Percentiles rank a stretch among this genome's conserved stretches.
These are phyloP conservation scores for Xylariomycetidae sp. DNA, from an alignment of 2,329 filamentous ascomycete genomes.

Conservation along the genomic window DNA sequence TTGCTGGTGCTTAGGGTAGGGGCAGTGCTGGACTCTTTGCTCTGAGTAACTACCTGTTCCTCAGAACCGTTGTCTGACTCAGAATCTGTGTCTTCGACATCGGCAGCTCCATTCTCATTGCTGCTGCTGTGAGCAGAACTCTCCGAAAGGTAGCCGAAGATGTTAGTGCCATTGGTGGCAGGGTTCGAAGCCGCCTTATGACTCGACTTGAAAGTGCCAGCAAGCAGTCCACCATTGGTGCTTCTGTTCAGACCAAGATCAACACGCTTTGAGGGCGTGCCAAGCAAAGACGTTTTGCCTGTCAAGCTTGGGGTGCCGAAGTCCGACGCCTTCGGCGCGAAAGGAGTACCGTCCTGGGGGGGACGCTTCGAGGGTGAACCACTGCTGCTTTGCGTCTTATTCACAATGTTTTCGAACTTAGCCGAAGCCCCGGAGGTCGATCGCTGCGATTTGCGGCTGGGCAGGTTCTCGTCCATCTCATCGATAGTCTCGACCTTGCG, in stretches of 20 bases:
- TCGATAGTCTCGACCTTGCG: conserved; percentile 42
- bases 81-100: conserved; percentile 40
- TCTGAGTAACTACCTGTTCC: conserved; percentile 36
- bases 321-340: conserved; percentile 14
- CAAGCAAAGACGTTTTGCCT: conserved; percentile 25
- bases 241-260: too few relatives aligned
- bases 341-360: conserved; percentile 10
- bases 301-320: conserved; percentile 25
- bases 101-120: conserved; percentile 36
- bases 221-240: conserved; percentile 6
- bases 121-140: conserved; percentile 51
- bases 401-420: conserved; percentile 52
- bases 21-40: conserved; percentile 36
- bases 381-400: conserved; percentile 35
- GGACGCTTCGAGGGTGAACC: conserved; percentile 20
- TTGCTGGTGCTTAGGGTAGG: conserved; percentile 34
- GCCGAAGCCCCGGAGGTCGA: conserved; percentile 48
- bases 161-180: conserved; percentile 36
- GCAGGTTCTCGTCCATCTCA: conserved; percentile 40
- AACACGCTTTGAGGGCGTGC: too few relatives aligned
- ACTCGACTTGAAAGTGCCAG: conserved; percentile 19
- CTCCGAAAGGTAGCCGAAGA: conserved; percentile 56
- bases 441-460: conserved; percentile 46
- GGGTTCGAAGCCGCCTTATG: conserved; percentile 20
- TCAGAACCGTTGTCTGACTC: conserved; percentile 42